Conservation (phyloP, 805 yeast species). For the Starmerella lactis-condensi region DNA sequence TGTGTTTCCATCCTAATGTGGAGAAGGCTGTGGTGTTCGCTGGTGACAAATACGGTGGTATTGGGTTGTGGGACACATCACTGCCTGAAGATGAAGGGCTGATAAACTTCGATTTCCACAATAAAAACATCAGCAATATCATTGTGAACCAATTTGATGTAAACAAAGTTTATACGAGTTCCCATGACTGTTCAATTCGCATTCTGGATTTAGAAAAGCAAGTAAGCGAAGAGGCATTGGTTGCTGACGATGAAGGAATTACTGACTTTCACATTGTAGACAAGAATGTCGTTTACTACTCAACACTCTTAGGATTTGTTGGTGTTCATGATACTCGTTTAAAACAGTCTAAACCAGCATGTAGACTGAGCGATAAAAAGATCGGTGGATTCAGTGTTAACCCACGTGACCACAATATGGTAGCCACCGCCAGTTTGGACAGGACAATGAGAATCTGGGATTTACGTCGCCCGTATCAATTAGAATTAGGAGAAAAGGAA, state of each 20-base stretch:
- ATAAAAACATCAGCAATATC: constrained; percentile 51
- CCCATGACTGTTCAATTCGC: constrained; percentile 81
- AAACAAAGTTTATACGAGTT: constrained; percentile 43
- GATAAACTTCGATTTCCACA: constrained; percentile 53
- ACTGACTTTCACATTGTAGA: constrained; percentile 53
- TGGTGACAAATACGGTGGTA: constrained; percentile 74
- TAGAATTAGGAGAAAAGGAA: constrained; percentile 9
- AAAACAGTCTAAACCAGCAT: constrained; percentile 22
- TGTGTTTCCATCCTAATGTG: constrained; percentile 57
- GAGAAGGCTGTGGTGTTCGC: constrained; percentile 50
- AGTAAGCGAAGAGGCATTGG: constrained; percentile 42
- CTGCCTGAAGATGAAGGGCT: constrained; percentile 27
- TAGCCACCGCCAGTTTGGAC: constrained; percentile 81
- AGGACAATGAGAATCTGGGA: constrained; percentile 79
- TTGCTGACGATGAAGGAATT: constrained; percentile 38
- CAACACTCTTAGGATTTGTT: constrained; percentile 68
- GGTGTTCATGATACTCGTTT: constrained; percentile 50
- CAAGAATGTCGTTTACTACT: constrained; percentile 42
- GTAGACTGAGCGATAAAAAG: constrained; percentile 56
- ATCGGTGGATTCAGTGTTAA: constrained; percentile 77
- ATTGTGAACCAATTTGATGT: constrained; percentile 33
- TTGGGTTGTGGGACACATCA: constrained; percentile 75
- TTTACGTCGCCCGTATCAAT: constrained; percentile 28
- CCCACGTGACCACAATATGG: constrained; percentile 43
- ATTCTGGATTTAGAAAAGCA: constrained; percentile 45